phyloP scores from a whole-genome alignment of 805 yeast species.

The Lachancea cidri region DNA sequence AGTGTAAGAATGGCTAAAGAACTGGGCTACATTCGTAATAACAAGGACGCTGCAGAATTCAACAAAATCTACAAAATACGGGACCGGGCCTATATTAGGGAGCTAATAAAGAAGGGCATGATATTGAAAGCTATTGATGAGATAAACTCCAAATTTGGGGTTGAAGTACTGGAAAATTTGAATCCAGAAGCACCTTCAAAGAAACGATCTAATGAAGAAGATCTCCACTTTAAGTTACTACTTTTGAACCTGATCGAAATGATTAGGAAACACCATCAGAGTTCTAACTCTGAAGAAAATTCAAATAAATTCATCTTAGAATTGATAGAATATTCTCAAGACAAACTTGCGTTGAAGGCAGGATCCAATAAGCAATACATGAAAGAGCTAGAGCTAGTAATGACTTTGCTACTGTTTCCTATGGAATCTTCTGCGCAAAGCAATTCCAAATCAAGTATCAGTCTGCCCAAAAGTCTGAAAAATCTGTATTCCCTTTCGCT shows the following conservation, averaged over 20 bases:
- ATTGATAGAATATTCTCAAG: conserved; percentile 55
- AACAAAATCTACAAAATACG: conserved; percentile 23
- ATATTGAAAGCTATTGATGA: conserved; percentile 27
- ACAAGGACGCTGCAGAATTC: conserved; percentile 30
- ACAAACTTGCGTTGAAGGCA: conserved; percentile 56
- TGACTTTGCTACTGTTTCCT: conserved; percentile 67
- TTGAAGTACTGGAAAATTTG: conserved; percentile 19
- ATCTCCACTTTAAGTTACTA: conserved; percentile 68
- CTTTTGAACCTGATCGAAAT: conserved; percentile 74
- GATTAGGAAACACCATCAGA: conserved; percentile 45
- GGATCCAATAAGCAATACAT: conserved; percentile 54
- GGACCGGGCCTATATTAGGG: conserved; percentile 22
- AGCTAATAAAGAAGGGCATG: conserved; percentile 23
- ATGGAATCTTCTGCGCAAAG: conserved; percentile 8
- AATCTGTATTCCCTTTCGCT: conserved; percentile 53
- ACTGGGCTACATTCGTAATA: conserved; percentile 31
- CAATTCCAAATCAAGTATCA: conserved; percentile 25
- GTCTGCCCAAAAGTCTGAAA: conserved; percentile 50
- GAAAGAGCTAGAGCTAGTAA: conserved; percentile 71
- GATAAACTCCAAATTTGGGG: conserved; percentile 28
- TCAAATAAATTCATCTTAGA: conserved; percentile 48
- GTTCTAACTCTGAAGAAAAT: conserved; percentile 21
- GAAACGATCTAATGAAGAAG: conserved; percentile 53
- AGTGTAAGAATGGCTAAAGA: conserved; percentile 59
- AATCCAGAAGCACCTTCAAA: conserved; percentile 35